These are phyloP conservation scores for Cyclotella baltica DNA, from an alignment of 108 stramenopile genomes.

Conservation along the genomic window DNA sequence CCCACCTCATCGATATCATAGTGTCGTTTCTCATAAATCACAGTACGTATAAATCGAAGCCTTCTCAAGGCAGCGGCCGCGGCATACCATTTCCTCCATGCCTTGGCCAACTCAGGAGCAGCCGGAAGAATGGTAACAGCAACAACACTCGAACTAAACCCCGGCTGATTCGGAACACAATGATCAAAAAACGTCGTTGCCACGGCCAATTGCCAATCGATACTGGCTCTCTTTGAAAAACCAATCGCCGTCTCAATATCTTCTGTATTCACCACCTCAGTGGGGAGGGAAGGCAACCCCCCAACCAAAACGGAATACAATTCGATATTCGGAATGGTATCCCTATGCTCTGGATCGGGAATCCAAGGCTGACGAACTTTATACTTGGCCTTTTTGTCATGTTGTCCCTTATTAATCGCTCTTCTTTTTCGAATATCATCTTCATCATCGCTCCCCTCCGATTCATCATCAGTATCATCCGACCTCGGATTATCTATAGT, in stretches of 20 bases:
- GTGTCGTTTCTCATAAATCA: conserved; percentile 52
- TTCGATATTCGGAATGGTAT: conserved; percentile 84
- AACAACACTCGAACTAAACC: conserved; percentile 84
- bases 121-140: conserved; percentile 88
- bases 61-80: conserved; percentile 75
- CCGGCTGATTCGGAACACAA: conserved; percentile 87
- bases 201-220: conserved; percentile 88
- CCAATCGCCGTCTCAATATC: conserved; percentile 54
- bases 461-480: conserved; percentile 39
- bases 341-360: conserved; percentile 82
- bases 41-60: conserved; percentile 71
- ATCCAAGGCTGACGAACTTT: conserved; percentile 77
- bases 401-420: conserved; percentile 29
- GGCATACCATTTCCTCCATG: conserved; percentile 90
- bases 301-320: conserved; percentile 87
- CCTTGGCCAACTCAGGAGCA: conserved; percentile 68
- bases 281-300: conserved; percentile 76
- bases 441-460: conserved; percentile 18
- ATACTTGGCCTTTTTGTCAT: conserved; percentile 30
- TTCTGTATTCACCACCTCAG: conserved; percentile 55
- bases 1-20: conserved; percentile 52
- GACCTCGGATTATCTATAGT: conserved; percentile 45
- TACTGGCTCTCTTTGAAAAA: conserved; percentile 49
- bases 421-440: conserved; percentile 37
- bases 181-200: conserved; percentile 86